Percentiles rank a stretch among this genome's conserved stretches.
Evolutionary conservation across 352 stramenopile genomes (phyloP).

Genomic region (Pythium oligandrum): DNA sequence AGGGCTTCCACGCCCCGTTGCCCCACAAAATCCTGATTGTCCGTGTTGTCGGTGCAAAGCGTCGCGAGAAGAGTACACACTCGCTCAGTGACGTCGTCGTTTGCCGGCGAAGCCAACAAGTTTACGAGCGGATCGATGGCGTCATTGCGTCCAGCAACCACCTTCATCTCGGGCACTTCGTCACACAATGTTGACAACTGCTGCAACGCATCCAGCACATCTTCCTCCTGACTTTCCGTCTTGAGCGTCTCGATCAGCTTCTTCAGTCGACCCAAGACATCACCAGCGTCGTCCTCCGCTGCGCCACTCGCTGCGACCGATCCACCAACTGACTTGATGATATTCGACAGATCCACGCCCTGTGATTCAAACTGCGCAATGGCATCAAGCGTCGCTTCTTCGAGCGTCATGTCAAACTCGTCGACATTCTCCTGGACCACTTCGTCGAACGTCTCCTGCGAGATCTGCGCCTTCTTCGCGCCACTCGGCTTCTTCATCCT

Average conservation of each 20-base stretch:
- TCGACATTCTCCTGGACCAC: conserved; percentile 87
- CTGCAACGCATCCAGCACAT: conserved; percentile 5
- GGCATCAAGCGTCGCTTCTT: conserved; percentile 73
- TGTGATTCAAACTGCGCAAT: conserved; percentile 85
- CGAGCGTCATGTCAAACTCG: conserved; percentile 85
- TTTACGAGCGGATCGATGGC: conserved; percentile 39
- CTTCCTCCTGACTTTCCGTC: neutral
- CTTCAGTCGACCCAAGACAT: conserved; percentile 23
- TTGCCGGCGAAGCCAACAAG: conserved; percentile 19
- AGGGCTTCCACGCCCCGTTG: conserved; percentile 33
- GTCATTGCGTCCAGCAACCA: conserved; percentile 57
- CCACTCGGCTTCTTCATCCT: too few relatives aligned
- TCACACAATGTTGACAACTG: conserved; percentile 26
- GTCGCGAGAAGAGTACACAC: conserved; percentile 21
- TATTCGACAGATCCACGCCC: conserved; percentile 81
- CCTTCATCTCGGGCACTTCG: conserved; percentile 41
- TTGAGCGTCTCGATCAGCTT: conserved; percentile 26
- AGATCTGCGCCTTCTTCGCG: conserved; percentile 49
- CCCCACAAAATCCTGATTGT: conserved; percentile 68
- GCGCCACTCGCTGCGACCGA: neutral
- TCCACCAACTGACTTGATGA: conserved; percentile 47
- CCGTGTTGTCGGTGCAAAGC: conserved; percentile 38
- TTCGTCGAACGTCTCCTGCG: conserved; percentile 89
- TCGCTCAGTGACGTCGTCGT: conserved; percentile 3
- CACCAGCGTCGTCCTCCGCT: conserved; percentile 15